Base-by-base conservation (phyloP, 2,329 filamentous ascomycete species). In the Rhynchosporium graminicola region DNA sequence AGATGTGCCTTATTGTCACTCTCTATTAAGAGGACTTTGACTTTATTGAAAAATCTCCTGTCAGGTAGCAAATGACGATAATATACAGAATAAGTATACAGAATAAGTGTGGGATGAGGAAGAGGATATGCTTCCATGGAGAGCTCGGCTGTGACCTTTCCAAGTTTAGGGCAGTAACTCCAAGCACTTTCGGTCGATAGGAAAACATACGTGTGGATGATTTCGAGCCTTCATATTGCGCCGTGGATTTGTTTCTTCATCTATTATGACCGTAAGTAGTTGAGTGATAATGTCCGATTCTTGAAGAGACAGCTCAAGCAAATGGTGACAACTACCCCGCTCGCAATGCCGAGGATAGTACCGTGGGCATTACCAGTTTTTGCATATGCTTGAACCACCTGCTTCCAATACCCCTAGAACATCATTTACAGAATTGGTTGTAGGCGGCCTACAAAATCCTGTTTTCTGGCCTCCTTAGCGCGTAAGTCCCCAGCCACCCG, bases 1-100 rank as follows among this genome's bases (percentile, higher is more conserved):
- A 33, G 40, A 38, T 57, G 54, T 28, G 54, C 54, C 54, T 57
- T 46, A 45, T 45, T 5, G 33, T 28, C 40, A 10, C 38, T 57
- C 42, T 46, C 28, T 40, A 45, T 29, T 46, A 13, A 28, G 26
- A 42, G 12, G 26, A 20, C 42, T 42, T 42, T 29, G 47, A 29
- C 33, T 47, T 26, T 10, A 33, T 33, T n/a, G 36, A 12, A 40
- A 40, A 10, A 28, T 29, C 13, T 5, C 26, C 10, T 4, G 33
- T 54, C 36, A 29, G 51, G 28, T 20, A 15, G 8, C 7, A 2
- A 52, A n/a, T 52, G 12, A 52, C 29, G 29, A 12, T 33, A n/a
- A 33, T 38, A 40, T 15, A 40, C 13, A 20, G 51, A 20, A 54
- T 4, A 40, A 29, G 3, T 12, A n/a, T 12, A 42, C 33, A 54